Evolutionary conservation across 1,139 yeast species (phyloP), one percentile per base, ranked within the genome.

Genomic region (Saccharomyces hybrid): DNA sequence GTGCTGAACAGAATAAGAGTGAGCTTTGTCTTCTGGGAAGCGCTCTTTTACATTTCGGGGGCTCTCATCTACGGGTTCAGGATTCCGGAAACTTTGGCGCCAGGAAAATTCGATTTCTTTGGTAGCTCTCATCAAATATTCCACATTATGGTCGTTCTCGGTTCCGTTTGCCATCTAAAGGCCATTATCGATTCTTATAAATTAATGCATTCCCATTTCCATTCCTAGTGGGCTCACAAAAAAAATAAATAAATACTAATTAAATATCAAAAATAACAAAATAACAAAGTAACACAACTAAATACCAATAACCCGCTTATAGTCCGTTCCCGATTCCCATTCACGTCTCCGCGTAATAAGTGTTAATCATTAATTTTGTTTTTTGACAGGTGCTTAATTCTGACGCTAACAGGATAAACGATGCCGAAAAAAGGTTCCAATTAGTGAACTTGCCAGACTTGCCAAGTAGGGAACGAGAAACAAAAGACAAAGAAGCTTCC

Each of bases 81-180:
- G 59, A 69, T 88, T 24, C 97, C 97, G 0, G 97, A 91, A 66
- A 72, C 88, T 50, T 76, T 78, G 55, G 70, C 73, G 4, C 95
- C 95, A n/a, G 83, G 88, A 0, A 73, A 59, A 46, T 86, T 82
- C 63, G 96, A 90, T 64, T 66, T 82, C 21, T 74, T 82, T 65
- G 96, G 96, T 7, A 86, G 86, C 62, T 86, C 96, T 4, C 97
- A 90, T 68, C 97, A 91, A 68, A 80, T 90, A 12, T 90, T 90
- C 71, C 97, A 90, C 68, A 73, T 87, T 2, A 73, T 86, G 67
- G 96, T 90, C 4, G 91, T 90, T 0, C 61, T 83, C 2, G 96
- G 96, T 7, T 95, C 96, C 0, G 75, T 75, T 56, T 84, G 86
- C 60, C 97, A 90, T 71, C 83, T 86, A 72, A 75, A 70, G 57